Conservation (phyloP, 2,329 filamentous ascomycete species). For the Trichoderma guizhouense region DNA sequence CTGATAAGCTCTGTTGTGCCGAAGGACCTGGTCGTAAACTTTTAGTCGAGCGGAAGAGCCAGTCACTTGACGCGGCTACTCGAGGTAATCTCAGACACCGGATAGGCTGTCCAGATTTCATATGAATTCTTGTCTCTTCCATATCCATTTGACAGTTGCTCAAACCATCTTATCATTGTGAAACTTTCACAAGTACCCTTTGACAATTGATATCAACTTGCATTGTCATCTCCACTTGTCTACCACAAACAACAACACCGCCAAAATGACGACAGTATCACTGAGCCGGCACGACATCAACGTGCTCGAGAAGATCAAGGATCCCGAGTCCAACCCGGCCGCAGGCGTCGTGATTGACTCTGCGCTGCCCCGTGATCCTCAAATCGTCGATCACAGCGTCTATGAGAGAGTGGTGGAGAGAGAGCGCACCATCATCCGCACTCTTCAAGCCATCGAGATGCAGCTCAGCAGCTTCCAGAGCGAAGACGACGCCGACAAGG, state of each 20-base stretch:
- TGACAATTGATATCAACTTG: background rate
- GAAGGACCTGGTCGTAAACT: background rate
- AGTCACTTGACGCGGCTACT: slow-evolving; percentile 15
- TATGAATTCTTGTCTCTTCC: background rate
- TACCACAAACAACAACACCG: background rate
- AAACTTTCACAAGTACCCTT: background rate
- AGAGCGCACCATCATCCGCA: slow-evolving; percentile 52
- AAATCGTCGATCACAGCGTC: slow-evolving; percentile 47
- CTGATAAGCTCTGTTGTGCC: background rate
- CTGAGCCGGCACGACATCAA: slow-evolving; percentile 59
- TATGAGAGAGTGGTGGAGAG: slow-evolving; percentile 50
- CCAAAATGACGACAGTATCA: slow-evolving; percentile 45
- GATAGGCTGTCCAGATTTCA: background rate
- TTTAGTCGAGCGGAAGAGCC: background rate
- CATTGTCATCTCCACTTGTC: background rate
- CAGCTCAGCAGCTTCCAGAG: slow-evolving; percentile 45
- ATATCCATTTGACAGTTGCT: background rate
- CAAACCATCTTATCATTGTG: background rate
- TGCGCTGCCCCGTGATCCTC: slow-evolving; percentile 54
- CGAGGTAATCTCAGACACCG: background rate
- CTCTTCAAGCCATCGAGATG: slow-evolving; percentile 54
- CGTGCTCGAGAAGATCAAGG: slow-evolving; percentile 64
- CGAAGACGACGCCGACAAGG: slow-evolving; percentile 34
- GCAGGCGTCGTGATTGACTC: slow-evolving; percentile 53
- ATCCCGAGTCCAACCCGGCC: slow-evolving; percentile 60